A percentile compares a stretch with the other conserved stretches of the same genome.
These are phyloP conservation scores for Dipteronia dyeriana DNA, from an alignment of 345 rosid genomes.

Conservation along the genomic window DNA sequence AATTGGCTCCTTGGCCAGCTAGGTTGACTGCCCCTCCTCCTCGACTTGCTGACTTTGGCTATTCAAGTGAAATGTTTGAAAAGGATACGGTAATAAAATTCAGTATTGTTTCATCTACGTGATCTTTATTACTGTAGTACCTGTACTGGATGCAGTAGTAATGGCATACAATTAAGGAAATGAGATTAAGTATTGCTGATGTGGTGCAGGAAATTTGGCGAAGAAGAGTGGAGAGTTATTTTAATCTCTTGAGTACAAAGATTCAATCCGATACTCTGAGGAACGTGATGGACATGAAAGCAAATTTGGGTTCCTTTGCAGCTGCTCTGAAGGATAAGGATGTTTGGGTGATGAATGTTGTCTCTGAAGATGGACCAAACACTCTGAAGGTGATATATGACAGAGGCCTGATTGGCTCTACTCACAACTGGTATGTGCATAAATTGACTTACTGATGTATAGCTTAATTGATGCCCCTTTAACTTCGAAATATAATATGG, in stretches of 20 bases:
- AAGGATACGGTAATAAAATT: constrained; percentile 68
- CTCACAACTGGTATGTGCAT: constrained; percentile 75
- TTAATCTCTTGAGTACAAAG: constrained; percentile 79
- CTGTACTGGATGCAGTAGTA: background rate
- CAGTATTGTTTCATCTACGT: constrained; percentile 4
- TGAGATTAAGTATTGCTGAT: constrained; percentile 22
- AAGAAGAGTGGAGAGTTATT: constrained; percentile 71
- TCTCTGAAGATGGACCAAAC: constrained; percentile 77
- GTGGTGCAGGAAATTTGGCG: constrained; percentile 71
- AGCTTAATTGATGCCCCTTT: background rate
- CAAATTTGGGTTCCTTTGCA: constrained; percentile 86
- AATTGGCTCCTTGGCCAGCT: constrained; percentile 98
- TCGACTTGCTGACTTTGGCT: constrained; percentile 90
- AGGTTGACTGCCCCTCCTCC: constrained; percentile 84
- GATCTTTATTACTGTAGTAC: constrained; percentile 7
- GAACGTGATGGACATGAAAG: constrained; percentile 99
- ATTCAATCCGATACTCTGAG: constrained; percentile 65
- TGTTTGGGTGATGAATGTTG: constrained; percentile 94
- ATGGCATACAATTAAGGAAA: background rate
- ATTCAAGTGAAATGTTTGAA: constrained; percentile 70
- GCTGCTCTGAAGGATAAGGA: constrained; percentile 85
- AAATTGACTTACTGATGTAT: background rate
- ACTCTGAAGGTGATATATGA: constrained; percentile 82
- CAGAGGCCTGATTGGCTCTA: constrained; percentile 78
- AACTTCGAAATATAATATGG: background rate